phyloP scores from a whole-genome alignment of 305 asterid species.

The Fraxinus xanthoxyloides region DNA sequence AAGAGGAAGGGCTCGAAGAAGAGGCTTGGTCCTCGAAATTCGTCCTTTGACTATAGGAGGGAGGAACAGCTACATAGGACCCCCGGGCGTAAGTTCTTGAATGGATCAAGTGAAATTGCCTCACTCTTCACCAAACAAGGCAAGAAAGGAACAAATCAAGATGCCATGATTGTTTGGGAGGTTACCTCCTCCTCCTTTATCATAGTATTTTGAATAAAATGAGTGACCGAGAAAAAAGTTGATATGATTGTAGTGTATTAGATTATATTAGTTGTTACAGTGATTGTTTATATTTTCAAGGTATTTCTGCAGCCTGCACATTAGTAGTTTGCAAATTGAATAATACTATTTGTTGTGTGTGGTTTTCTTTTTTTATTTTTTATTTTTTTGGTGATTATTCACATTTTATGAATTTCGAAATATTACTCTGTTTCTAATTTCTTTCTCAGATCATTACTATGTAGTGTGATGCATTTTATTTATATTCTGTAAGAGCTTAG shows the following conservation, averaged over 20 bases:
- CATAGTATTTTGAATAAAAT: background rate
- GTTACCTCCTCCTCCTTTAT: constrained; percentile 6
- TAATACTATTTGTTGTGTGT: background rate
- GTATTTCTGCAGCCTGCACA: background rate
- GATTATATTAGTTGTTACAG: background rate
- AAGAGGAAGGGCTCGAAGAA: constrained; percentile 20
- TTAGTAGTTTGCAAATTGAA: background rate
- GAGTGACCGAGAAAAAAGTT: background rate
- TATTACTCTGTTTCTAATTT: background rate
- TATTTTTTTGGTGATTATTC: too few species aligned
- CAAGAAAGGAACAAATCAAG: constrained; percentile 33
- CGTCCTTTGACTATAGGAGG: constrained; percentile 22
- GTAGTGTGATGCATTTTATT: background rate
- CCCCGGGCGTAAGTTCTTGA: constrained; percentile 27
- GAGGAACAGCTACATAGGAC: constrained; percentile 26
- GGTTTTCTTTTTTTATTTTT: background rate
- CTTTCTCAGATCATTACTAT: background rate
- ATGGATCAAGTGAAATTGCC: constrained; percentile 33
- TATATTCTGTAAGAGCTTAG: background rate
- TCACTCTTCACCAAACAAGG: constrained; percentile 31
- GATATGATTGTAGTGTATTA: background rate
- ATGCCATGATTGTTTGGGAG: constrained; percentile 40
- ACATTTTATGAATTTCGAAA: background rate
- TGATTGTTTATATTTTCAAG: background rate
- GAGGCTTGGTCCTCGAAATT: constrained; percentile 10